Evolutionary conservation across 2,329 filamentous ascomycete species (phyloP).

Genomic region (Didymella glomerata): DNA sequence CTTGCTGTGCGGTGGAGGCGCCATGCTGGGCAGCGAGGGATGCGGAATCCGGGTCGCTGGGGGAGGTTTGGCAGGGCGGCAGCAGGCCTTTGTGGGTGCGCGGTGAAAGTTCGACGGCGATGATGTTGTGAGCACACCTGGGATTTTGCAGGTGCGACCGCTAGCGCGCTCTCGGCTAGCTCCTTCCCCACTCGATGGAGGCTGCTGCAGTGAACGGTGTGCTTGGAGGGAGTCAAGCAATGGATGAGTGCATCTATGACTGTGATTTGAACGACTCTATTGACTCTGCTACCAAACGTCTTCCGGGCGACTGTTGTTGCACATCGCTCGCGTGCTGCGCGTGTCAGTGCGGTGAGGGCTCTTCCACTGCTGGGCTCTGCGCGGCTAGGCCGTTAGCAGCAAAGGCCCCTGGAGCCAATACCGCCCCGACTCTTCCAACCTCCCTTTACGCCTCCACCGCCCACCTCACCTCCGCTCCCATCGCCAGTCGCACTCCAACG

Average conservation of each 20-base stretch:
- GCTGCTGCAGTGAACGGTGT: background rate
- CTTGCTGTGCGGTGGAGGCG: slow-evolving; percentile 95
- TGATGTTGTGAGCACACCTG: slow-evolving; percentile 22
- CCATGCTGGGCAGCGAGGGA: slow-evolving; percentile 67
- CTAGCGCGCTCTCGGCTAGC: slow-evolving; percentile 11
- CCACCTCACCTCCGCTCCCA: slow-evolving; percentile 34
- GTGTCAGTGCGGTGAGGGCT: slow-evolving; percentile 5
- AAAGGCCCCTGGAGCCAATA: slow-evolving; percentile 19
- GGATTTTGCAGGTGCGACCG: slow-evolving; percentile 4
- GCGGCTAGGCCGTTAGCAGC: slow-evolving; percentile 13
- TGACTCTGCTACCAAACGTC: background rate
- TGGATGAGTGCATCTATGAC: background rate
- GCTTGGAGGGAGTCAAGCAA: background rate
- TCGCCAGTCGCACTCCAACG: slow-evolving; percentile 37
- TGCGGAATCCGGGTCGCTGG: slow-evolving; percentile 39
- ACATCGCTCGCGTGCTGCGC: background rate
- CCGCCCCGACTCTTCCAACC: slow-evolving; percentile 30
- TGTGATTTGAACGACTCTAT: background rate
- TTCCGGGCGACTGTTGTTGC: background rate
- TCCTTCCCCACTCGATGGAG: slow-evolving; percentile 2
- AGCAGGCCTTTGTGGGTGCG: slow-evolving; percentile 22
- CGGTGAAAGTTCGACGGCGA: slow-evolving; percentile 30
- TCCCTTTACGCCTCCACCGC: slow-evolving; percentile 27
- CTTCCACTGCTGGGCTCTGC: slow-evolving; percentile 2
- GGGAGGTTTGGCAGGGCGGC: slow-evolving; percentile 23